These are phyloP conservation scores for Schizonepeta tenuifolia DNA, from an alignment of 257 asterid genomes.

Conservation along the genomic window DNA sequence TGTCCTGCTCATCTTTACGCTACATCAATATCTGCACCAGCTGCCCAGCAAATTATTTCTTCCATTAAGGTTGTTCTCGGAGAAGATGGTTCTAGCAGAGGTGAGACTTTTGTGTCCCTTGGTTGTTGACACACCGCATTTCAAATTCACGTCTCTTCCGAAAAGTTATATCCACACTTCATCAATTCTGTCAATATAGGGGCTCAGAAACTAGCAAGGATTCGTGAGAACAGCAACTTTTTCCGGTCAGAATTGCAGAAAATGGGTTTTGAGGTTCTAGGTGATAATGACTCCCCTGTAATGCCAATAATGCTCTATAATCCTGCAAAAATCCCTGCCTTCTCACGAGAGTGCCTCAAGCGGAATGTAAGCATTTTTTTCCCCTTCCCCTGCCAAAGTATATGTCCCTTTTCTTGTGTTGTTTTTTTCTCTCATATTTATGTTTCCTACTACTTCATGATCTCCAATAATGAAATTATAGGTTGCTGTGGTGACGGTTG, in stretches of 20 bases:
- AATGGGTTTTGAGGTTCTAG: slow-evolving; percentile 98
- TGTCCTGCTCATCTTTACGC: slow-evolving; percentile 99
- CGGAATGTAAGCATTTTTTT: slow-evolving; percentile 53
- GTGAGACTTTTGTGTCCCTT: slow-evolving; percentile 40
- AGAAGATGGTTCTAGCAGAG: slow-evolving; percentile 98
- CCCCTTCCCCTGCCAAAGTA: slow-evolving; percentile 16
- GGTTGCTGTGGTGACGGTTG: slow-evolving; percentile 96
- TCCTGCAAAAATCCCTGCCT: slow-evolving; percentile 91
- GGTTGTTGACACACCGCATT: not conserved
- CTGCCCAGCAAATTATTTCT: slow-evolving; percentile 92
- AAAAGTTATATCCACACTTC: slow-evolving; percentile 41
- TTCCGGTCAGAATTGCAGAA: slow-evolving; percentile 91
- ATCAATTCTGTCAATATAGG: slow-evolving; percentile 50
- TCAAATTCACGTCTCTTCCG: not conserved
- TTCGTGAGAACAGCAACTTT: slow-evolving; percentile 94
- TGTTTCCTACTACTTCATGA: not conserved
- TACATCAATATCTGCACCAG: slow-evolving; percentile 93
- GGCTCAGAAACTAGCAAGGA: slow-evolving; percentile 86
- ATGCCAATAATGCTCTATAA: slow-evolving; percentile 92
- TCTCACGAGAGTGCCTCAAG: slow-evolving; percentile 87
- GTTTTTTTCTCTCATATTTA: not conserved
- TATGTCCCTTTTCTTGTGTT: not conserved
- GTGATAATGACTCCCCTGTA: slow-evolving; percentile 86
- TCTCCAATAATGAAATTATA: slow-evolving; percentile 30
- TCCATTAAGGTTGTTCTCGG: slow-evolving; percentile 87